phyloP scores from a whole-genome alignment of 2,329 filamentous ascomycete genomes.

The Ambrosiella xylebori region DNA sequence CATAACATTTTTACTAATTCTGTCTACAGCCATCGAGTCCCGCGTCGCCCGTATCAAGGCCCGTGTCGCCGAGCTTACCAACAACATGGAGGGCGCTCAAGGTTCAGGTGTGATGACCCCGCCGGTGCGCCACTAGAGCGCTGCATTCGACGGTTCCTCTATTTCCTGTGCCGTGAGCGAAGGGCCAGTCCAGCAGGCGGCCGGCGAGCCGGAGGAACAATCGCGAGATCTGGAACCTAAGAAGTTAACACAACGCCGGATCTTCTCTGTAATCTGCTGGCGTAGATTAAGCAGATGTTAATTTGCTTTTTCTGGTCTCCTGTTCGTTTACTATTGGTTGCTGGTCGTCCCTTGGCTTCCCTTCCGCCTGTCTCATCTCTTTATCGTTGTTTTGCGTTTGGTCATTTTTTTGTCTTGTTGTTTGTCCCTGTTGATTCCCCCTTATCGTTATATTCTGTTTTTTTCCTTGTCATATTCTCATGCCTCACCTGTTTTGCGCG shows the following conservation, averaged over 20 bases:
- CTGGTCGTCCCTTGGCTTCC: not conserved
- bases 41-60: conserved; percentile 96
- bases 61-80: conserved; percentile 82
- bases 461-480: not conserved
- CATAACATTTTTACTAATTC: conserved; percentile 15
- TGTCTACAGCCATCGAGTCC: conserved; percentile 66
- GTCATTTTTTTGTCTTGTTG: conserved; percentile 8
- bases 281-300: not conserved
- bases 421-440: conserved; percentile 3
- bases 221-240: not conserved
- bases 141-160: not conserved
- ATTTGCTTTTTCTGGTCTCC: not conserved
- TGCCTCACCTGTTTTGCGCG: conserved; percentile 1
- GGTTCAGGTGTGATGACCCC: conserved; percentile 23
- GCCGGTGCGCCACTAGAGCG: conserved; percentile 14
- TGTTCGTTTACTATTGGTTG: not conserved
- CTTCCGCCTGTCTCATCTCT: conserved; percentile 5
- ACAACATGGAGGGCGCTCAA: conserved; percentile 50
- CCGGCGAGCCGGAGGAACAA: not conserved
- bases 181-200: not conserved
- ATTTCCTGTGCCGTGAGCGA: not conserved
- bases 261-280: not conserved
- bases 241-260: not conserved
- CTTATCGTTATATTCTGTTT: conserved; percentile 1
- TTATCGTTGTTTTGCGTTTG: conserved; percentile 13